Evolutionary conservation across 257 asterid species (phyloP).

Genomic region (Primulina tabacum): DNA sequence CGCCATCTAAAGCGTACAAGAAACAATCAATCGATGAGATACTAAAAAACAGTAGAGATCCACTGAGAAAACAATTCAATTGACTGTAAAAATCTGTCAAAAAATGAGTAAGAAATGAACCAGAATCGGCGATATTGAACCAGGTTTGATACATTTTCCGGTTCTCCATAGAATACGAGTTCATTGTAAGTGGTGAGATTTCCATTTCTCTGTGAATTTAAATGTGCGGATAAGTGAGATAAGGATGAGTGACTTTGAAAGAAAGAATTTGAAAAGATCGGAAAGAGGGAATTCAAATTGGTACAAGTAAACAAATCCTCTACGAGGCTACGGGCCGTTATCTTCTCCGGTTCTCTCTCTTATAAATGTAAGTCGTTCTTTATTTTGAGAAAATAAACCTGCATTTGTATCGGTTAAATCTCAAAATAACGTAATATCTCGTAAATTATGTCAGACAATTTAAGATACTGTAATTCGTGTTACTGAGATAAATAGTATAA

Average conservation of each 20-base stretch:
- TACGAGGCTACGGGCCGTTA: neutral
- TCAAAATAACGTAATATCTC: no score
- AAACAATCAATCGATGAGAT: neutral
- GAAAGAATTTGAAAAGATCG: neutral
- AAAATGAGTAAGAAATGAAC: slow-evolving; percentile 29
- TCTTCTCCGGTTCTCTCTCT: neutral
- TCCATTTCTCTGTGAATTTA: slow-evolving; percentile 33
- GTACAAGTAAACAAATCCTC: neutral
- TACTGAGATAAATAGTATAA: no score
- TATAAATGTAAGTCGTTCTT: no score
- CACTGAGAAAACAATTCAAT: neutral
- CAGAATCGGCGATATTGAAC: slow-evolving; percentile 84
- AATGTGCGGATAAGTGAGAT: neutral
- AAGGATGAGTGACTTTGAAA: neutral
- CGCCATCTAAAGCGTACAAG: slow-evolving; percentile 49
- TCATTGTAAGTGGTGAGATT: slow-evolving; percentile 34
- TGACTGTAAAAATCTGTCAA: neutral
- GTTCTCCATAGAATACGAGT: slow-evolving; percentile 49
- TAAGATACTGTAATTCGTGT: no score
- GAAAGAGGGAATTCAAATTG: slow-evolving; percentile 17
- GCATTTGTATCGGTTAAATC: no score
- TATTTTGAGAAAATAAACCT: no score
- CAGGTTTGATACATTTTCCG: slow-evolving; percentile 61
- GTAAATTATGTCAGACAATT: no score
- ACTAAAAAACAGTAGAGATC: neutral